Conservation (phyloP, 441 rosid genomes). For the Populus hybrid region DNA sequence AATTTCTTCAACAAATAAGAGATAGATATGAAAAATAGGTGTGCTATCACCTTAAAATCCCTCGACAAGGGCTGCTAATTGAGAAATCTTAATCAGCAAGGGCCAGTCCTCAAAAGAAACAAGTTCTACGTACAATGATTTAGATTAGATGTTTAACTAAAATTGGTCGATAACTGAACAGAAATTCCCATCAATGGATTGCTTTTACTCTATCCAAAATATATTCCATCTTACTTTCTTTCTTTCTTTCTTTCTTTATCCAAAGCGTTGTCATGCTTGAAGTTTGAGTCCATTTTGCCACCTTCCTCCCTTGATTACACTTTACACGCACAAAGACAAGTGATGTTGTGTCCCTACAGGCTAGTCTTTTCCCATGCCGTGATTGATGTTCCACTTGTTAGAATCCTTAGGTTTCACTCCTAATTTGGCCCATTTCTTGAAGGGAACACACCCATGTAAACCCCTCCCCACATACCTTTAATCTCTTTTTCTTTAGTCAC, state of each 20-base stretch:
- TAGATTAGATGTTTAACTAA: not conserved
- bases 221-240: not conserved
- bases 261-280: constrained; percentile 18
- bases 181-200: not conserved
- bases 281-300: constrained; percentile 7
- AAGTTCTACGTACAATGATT: not conserved
- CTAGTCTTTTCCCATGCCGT: constrained; percentile 35
- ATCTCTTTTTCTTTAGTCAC: constrained; percentile 34
- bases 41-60: too few species aligned
- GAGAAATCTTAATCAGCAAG: too few species aligned
- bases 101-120: too few species aligned
- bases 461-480: constrained; percentile 22
- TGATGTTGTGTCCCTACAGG: constrained; percentile 20
- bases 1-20: too few species aligned
- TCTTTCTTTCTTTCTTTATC: not conserved
- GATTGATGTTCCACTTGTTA: constrained; percentile 34
- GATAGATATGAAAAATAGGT: too few species aligned
- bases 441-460: not conserved
- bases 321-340: not conserved
- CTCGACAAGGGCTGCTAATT: too few species aligned
- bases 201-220: constrained; percentile 8
- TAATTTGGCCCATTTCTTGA: constrained; percentile 4
- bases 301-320: not conserved
- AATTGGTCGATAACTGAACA: not conserved
- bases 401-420: constrained; percentile 19